Conservation (phyloP, 306 rosid species). For the Spatholobus suberectus region DNA sequence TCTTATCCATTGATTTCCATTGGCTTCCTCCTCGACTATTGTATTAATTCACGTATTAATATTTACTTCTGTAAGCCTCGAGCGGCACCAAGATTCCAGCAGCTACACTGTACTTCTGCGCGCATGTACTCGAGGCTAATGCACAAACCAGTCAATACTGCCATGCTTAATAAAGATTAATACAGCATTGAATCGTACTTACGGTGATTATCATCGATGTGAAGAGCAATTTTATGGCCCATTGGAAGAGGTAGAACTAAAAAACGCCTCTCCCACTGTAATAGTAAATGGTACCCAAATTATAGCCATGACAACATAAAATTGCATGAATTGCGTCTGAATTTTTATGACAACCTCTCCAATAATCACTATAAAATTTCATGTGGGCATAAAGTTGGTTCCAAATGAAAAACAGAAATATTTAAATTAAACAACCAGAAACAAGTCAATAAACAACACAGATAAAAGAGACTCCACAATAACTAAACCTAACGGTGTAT, state of each 20-base stretch:
- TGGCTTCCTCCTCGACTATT: too few species aligned
- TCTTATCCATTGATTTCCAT: too few species aligned
- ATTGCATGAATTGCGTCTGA: neutral
- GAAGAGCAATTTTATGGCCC: neutral
- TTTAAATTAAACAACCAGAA: constrained; percentile 40
- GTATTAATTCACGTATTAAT: too few species aligned
- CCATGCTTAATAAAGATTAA: neutral
- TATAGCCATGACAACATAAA: neutral
- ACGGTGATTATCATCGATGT: neutral
- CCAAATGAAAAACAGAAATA: constrained; percentile 32
- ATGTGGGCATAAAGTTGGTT: neutral
- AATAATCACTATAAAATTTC: constrained; percentile 38
- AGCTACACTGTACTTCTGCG: neutral
- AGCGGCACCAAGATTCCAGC: too few species aligned
- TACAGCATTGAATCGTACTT: neutral
- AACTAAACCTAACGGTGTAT: constrained; percentile 34
- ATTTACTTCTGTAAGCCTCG: too few species aligned
- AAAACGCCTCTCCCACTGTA: neutral
- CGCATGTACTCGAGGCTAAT: neutral
- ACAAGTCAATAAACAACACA: constrained; percentile 35
- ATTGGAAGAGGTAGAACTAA: neutral
- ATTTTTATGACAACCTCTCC: neutral
- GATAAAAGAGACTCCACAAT: constrained; percentile 22
- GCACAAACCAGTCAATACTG: neutral
- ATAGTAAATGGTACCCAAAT: neutral